A percentile compares a stretch with the other conserved stretches of the same genome.
These are phyloP conservation scores for Blastomyces silverae DNA, from an alignment of 2,329 filamentous ascomycete species.

Conservation along the genomic window DNA sequence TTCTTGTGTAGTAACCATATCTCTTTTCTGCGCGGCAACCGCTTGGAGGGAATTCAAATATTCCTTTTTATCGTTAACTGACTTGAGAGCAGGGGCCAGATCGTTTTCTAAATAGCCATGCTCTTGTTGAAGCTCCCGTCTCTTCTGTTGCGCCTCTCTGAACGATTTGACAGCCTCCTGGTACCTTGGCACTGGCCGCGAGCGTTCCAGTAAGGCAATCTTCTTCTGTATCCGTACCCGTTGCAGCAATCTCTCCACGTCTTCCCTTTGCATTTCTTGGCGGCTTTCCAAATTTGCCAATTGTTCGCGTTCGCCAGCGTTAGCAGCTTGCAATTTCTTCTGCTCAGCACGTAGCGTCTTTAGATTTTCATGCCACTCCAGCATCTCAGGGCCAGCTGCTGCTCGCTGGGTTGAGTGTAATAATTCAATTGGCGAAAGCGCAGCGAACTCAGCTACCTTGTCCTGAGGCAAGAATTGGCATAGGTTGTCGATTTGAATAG, in stretches of 20 bases:
- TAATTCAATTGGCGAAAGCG: slow-evolving; percentile 70
- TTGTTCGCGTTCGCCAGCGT: slow-evolving; percentile 54
- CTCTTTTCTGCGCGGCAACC: slow-evolving; percentile 51
- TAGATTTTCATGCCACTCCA: slow-evolving; percentile 67
- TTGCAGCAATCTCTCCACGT: slow-evolving; percentile 76
- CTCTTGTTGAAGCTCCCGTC: slow-evolving; percentile 50
- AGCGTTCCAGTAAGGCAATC: slow-evolving; percentile 58
- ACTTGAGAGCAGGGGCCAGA: slow-evolving; percentile 61
- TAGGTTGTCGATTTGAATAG: slow-evolving; percentile 94
- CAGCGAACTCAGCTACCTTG: slow-evolving; percentile 88
- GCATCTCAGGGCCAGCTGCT: slow-evolving; percentile 74
- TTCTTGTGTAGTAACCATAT: slow-evolving; percentile 51
- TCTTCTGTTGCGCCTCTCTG: slow-evolving; percentile 50
- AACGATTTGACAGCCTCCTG: slow-evolving; percentile 47
- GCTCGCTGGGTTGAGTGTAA: slow-evolving; percentile 81
- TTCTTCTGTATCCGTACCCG: slow-evolving; percentile 60
- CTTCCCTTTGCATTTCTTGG: slow-evolving; percentile 66
- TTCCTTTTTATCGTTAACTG: slow-evolving; percentile 60
- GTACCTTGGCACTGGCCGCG: slow-evolving; percentile 61
- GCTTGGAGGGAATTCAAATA: slow-evolving; percentile 55
- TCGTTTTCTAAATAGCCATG: slow-evolving; percentile 55
- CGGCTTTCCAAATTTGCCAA: slow-evolving; percentile 63
- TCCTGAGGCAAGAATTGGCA: slow-evolving; percentile 97
- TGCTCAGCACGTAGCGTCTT: slow-evolving; percentile 64
- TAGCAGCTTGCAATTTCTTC: slow-evolving; percentile 55